A percentile compares a stretch with the other conserved stretches of the same genome.
phyloP scores from a whole-genome alignment of 2,329 filamentous ascomycete species.

The Colletotrichum liaoningense region DNA sequence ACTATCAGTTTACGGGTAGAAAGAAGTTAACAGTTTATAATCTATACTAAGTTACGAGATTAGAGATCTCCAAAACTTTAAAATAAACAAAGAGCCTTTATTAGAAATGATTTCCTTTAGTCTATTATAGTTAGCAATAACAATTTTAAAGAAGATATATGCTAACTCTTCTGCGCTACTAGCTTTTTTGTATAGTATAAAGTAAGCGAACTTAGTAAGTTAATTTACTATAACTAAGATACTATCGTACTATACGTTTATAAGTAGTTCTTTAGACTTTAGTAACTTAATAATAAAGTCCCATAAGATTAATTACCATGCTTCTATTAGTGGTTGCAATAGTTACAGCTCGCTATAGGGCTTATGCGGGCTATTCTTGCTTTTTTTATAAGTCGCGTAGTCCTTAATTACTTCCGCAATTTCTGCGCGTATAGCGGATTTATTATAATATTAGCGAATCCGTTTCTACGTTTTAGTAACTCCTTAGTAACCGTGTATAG shows the following conservation, averaged over 20 bases:
- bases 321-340: too few species aligned
- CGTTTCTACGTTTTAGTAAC: too few species aligned
- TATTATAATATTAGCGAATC: too few species aligned
- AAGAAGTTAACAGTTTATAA: background rate
- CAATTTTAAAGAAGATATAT: background rate
- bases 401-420: too few species aligned
- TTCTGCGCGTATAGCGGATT: too few species aligned
- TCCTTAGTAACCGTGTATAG: accelerated
- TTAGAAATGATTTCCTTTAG: background rate
- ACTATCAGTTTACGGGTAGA: background rate
- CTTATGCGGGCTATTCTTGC: too few species aligned
- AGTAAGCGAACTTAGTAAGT: accelerated
- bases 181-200: background rate
- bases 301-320: too few species aligned
- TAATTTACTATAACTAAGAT: background rate
- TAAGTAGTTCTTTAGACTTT: background rate
- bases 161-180: accelerated
- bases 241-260: background rate
- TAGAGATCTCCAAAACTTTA: too few species aligned
- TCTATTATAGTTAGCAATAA: too few species aligned
- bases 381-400: accelerated
- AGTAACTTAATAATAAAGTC: too few species aligned
- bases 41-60: background rate
- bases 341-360: too few species aligned
- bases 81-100: background rate